Base-by-base conservation (phyloP, 2,329 filamentous ascomycete genomes). In the Grosmannia serpens region DNA sequence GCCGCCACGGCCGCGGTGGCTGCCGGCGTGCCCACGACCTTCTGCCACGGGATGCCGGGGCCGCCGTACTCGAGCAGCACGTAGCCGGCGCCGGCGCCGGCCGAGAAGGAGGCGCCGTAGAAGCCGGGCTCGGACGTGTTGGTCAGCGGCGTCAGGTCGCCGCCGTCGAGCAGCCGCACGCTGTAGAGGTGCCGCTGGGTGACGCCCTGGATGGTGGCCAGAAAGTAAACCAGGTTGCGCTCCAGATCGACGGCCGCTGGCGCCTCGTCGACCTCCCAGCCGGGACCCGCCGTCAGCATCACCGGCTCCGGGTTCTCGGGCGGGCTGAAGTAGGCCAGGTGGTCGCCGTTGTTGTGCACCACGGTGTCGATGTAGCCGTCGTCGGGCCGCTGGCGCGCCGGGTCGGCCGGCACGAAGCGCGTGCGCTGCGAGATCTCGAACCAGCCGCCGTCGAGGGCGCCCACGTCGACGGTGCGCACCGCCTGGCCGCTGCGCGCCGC, bases 331-430 rank as follows among this genome's bases (percentile, higher is more conserved):
- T 97, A 97, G 0, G 88, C 94, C 55, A 99, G 75, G 66, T 99
- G 94, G 65, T 97, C 89, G 65, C 88, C 89, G 58, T 91, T 86
- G 24, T 95, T 82, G 67, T 95, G 79, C 58, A 97, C 87, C 60
- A 97, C 77, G 0, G 88, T 91, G 70, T 99, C 94, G 62, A 99
- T 85, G 67, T 99, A 99, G 26, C 94, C 94, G 70, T 96, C 91
- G 6, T 92, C 73, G 2, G 82, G 77, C 26, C 91, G 85, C 17
- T 88, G 89, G 62, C 88, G 89, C 13, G 74, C 70, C 26, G 87
- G 81, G 69, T 96, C 89, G 4, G 90, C 88, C 2, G 94, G 94
- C 59, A 99, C 86, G 68, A 87, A 97, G 17, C 77, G 84, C 4
- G 91, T 96, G 49, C 86, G 83, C 66, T 96, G 87, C 1, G 90